Base-by-base conservation (phyloP, 441 rosid species). In the Kokia cookei region DNA sequence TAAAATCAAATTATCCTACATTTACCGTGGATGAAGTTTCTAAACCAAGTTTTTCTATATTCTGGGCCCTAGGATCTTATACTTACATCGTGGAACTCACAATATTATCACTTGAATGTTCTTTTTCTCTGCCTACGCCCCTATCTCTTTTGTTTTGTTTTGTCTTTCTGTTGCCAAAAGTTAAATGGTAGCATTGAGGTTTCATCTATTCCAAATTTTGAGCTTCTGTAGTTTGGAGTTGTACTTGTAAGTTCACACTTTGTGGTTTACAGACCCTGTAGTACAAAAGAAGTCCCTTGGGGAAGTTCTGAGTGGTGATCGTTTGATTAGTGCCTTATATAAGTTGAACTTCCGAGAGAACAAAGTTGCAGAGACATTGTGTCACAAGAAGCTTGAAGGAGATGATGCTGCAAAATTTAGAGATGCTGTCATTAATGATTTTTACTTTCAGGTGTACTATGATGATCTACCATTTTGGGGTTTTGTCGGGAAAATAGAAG, bases 391-490 rank as follows among this genome's bases (percentile, higher is more conserved):
- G 72, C 87, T 94, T 53, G 73, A 58, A 63, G 22, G 58, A 15
- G 84, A 78, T 83, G 91, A 91, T 15, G 75, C 88, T 71, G 77
- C 79, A 40, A 83, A 73, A 70, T 84, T 93, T 43, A 89, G 94
- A 81, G 78, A 83, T 58, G 85, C 87, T 64, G 81, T 93, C 47
- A 51, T 69, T 35, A 78, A 87, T 80, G 96, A 93, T 61, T 94
- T 82, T 76, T 94, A 94, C 85, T 94, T 90, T 79, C 96, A 93
- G 72, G 88, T 94, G 91, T 89, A 93, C 76, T 88, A 82, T 65
- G 96, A 93, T 15, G 96, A 90, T 85, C 94, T 94, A 27, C 97
- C 98, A 14, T 76, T 93, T 26, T 94, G 97, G 99, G 99, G 97
- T 63, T 94, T 88, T 81, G 35, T 93, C 70, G 99, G 97, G 43